Evolutionary conservation across 1,284 basidiomycete species (phyloP), one percentile per base, ranked within the genome.

Genomic region (Melampsora americana): DNA sequence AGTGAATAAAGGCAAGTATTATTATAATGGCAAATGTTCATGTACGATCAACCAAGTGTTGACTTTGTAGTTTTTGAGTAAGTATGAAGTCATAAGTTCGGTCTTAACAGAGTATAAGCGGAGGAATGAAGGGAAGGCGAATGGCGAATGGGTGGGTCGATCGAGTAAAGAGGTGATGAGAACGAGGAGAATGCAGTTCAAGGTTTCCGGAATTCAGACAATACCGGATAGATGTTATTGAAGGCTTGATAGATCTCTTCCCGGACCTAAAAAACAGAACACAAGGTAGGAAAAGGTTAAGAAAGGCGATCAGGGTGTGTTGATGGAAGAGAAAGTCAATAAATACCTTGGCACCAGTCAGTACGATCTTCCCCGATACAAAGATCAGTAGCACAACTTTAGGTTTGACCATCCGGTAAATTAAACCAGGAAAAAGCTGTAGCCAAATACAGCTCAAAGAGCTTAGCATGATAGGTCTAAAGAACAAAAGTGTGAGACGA

Each of bases 231-330:
- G 79, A 99, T 99, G 78, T 93, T 93, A 86, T 97, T 97, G 89
- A 99, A 99, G 53, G 96, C 96, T 77, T 92, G 93, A 84, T 99
- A 99, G 80, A 99, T 99, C 87, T 99, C 96, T 85, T 98, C 95
- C 84, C 96, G 88, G 84, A 97, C 91, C 92, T 94, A 83, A 20
- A 28, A 9, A n/a, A 11, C 79, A 86, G 84, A 82, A 83, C 83
- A 83, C 16, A 46, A 23, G 20, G 81, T 78, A 81, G 79, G 80
- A 81, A 83, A 23, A 28, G 7, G 11, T 46, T 3, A 68, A 75
- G 78, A 44, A 77, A 69, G 78, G 71, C n/a, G 80, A 73, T 79
- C 70, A 79, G 79, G 80, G 79, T 78, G 5, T 35, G 35, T 9
- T 42, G 39, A 42, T 5, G 6, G 12, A 11, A 42, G 6, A 42